Base-by-base conservation (phyloP, 768 basidiomycete genomes). In the Lactarius vividus region DNA sequence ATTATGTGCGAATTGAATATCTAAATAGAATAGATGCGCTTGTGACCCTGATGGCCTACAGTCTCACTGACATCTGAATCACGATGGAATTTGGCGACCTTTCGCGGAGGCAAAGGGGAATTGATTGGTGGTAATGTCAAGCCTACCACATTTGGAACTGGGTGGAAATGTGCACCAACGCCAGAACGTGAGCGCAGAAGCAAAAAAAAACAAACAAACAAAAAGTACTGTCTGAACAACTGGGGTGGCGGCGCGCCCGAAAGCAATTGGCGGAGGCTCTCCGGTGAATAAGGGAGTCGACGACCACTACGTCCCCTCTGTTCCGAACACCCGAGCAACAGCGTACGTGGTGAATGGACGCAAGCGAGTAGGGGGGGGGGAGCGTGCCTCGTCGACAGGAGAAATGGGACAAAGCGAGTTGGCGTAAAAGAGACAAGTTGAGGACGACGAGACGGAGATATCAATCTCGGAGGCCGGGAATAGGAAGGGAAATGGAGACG, bases 11-110 rank as follows among this genome's bases (percentile, higher is more conserved):
- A 13, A 37, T 63, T 86, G 83, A 58, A 92, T 77, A 66, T 92
- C 88, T 26, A 91, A 77, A 74, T 96, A 98, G 35, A 77, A 74
- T 96, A 98, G 35, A 85, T 80, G 61, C 96, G 86, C 69, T 84
- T 85, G 10, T 90, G 83, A 10, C 96, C 95, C 35, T 37, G 35
- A 44, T 82, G 80, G 9, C 94, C 94, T 56, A 83, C 78, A 1
- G 94, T 86, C 44, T 82, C 79, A 6, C 83, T 82, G 37, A 81
- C 78, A 58, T 67, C 82, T 79, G 70, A 82, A 80, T 54, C 82
- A 80, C 54, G 81, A 78, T 46, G 83, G 84, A 57, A 82, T 75
- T 49, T 76, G 5, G 79, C 75, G 9, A 79, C 76, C 57, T 78
- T 78, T 70, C 79, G 78, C 16, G 84, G 82, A 52, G 92, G 89